phyloP scores from a whole-genome alignment of 495 filamentous ascomycete genomes.

The Hypoxylon lenormandii region DNA sequence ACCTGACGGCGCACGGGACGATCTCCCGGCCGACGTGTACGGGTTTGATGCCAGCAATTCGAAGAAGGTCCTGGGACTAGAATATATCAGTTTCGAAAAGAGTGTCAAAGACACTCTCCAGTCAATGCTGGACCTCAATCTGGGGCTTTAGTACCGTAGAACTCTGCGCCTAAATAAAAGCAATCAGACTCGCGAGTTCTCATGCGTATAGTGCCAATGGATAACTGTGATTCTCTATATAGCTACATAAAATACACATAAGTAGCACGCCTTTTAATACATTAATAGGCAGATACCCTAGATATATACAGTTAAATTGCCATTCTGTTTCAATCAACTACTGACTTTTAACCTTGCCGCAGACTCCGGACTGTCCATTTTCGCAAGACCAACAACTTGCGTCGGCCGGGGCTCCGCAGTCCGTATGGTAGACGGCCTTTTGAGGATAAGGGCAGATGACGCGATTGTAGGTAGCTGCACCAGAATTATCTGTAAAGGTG shows the following conservation, averaged over 20 bases:
- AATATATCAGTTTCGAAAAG: constrained; percentile 55
- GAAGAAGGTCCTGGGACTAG: constrained; percentile 52
- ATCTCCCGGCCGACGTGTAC: constrained; percentile 56
- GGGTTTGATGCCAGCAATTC: constrained; percentile 55
- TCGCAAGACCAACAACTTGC: constrained; percentile 1
- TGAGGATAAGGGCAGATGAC: neutral
- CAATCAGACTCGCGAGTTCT: neutral
- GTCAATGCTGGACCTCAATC: constrained; percentile 41
- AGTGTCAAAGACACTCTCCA: constrained; percentile 57
- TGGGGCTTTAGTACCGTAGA: neutral
- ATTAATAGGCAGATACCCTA: no score
- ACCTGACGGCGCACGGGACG: constrained; percentile 44
- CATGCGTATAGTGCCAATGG: no score
- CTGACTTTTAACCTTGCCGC: no score
- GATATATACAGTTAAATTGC: no score
- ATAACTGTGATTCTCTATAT: no score
- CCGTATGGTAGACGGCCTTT: neutral
- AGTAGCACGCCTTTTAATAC: no score
- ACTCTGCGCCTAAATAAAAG: neutral
- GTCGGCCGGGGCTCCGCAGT: neutral
- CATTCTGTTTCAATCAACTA: no score
- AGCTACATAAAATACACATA: no score
- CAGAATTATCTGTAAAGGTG: neutral
- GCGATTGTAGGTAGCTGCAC: neutral
- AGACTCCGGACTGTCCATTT: no score